phyloP scores from a whole-genome alignment of 768 basidiomycete species.

The Gloeostereum incarnatum region DNA sequence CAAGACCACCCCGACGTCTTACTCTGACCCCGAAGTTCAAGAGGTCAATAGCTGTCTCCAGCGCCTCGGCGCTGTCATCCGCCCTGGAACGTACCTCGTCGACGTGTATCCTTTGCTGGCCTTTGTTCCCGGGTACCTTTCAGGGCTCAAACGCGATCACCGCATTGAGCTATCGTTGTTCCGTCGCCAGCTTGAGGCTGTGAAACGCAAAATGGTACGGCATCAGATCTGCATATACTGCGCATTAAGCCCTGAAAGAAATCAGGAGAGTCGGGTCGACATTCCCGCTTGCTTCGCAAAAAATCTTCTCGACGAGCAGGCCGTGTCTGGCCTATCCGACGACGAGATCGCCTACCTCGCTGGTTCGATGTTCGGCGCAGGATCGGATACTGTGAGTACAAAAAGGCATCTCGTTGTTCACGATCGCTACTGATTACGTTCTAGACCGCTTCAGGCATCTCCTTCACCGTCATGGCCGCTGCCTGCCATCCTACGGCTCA shows the following conservation, averaged over 20 bases:
- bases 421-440: not conserved
- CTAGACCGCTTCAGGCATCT: conserved; percentile 47
- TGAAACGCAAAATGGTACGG: conserved; percentile 35
- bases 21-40: conserved; percentile 33
- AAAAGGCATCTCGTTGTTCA: not conserved
- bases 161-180: conserved; percentile 45
- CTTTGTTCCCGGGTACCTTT: conserved; percentile 54
- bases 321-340: conserved; percentile 41
- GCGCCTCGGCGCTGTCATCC: conserved; percentile 31
- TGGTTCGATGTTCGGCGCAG: conserved; percentile 59
- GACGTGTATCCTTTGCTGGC: conserved; percentile 36
- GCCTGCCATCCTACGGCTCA: conserved; percentile 47
- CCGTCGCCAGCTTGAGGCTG: conserved; percentile 37
- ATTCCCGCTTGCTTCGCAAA: conserved; percentile 42
- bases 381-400: conserved; percentile 43
- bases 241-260: no score
- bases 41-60: conserved; percentile 35
- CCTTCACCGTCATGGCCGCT: conserved; percentile 47
- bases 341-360: conserved; percentile 55
- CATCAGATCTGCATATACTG: no score
- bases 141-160: conserved; percentile 46
- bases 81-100: conserved; percentile 34
- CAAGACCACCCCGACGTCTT: conserved; percentile 23
- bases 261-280: no score
- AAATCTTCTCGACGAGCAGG: conserved; percentile 48